Evolutionary conservation across 2,329 filamentous ascomycete species (phyloP).

Genomic region (Madurella fahalii): DNA sequence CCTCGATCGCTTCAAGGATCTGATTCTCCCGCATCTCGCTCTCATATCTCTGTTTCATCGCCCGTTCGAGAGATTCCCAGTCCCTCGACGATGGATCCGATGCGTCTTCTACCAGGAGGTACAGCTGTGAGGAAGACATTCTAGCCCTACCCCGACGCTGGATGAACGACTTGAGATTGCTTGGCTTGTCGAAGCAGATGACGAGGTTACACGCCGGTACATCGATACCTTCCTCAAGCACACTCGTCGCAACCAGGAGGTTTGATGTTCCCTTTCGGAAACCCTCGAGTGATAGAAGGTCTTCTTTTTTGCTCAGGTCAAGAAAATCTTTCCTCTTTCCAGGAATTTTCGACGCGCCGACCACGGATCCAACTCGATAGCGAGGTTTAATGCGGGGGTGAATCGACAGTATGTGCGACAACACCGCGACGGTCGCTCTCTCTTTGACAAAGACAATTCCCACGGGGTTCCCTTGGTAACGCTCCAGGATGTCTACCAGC

Average conservation of each 20-base stretch:
- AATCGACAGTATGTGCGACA: slow-evolving; percentile 53
- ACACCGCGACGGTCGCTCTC: slow-evolving; percentile 55
- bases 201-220: slow-evolving; percentile 61
- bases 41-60: slow-evolving; percentile 69
- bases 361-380: slow-evolving; percentile 51
- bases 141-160: slow-evolving; percentile 53
- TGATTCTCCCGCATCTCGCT: slow-evolving; percentile 54
- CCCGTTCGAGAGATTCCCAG: slow-evolving; percentile 65
- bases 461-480: slow-evolving; percentile 39
- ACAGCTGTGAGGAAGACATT: slow-evolving; percentile 47
- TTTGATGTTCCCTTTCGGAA: slow-evolving; percentile 55
- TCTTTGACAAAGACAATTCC: slow-evolving; percentile 68
- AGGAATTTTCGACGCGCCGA: slow-evolving; percentile 46
- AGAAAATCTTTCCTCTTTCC: slow-evolving; percentile 39
- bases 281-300: slow-evolving; percentile 37
- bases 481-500: slow-evolving; percentile 51
- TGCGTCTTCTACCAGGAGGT: slow-evolving; percentile 40
- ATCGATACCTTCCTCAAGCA: slow-evolving; percentile 66
- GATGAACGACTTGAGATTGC: slow-evolving; percentile 54
- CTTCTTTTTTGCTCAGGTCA: slow-evolving; percentile 29
- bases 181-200: slow-evolving; percentile 50
- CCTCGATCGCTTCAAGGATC: slow-evolving; percentile 46
- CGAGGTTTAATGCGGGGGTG: slow-evolving; percentile 45
- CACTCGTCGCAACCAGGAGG: slow-evolving; percentile 58
- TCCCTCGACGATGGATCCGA: slow-evolving; percentile 32